Percentiles rank a stretch among this genome's conserved stretches.
Evolutionary conservation across 2,329 filamentous ascomycete species (phyloP).

Genomic region (Botrytis sinoallii): DNA sequence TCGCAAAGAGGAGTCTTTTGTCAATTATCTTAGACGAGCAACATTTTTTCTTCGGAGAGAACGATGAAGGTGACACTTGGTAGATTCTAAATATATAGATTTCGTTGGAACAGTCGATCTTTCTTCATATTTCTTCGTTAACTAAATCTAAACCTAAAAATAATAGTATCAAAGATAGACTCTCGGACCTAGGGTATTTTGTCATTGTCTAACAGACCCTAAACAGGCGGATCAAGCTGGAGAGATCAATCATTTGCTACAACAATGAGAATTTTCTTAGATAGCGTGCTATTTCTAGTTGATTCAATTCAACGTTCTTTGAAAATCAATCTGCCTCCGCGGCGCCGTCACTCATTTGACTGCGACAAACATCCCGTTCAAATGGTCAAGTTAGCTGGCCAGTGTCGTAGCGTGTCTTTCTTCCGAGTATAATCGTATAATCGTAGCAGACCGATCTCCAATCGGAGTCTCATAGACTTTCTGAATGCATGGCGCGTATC

Average conservation of each 20-base stretch:
- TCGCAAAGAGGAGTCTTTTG: neutral
- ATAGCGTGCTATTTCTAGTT: neutral
- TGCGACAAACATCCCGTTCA: neutral
- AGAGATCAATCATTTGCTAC: neutral
- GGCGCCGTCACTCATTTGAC: neutral
- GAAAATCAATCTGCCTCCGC: neutral
- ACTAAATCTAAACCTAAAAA: neutral
- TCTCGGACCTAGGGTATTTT: neutral
- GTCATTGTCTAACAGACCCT: neutral
- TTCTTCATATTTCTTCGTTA: neutral
- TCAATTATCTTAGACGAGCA: neutral
- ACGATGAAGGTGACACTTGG: neutral
- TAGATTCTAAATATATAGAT: neutral
- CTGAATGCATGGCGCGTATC: neutral
- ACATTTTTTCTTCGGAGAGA: too few relatives aligned
- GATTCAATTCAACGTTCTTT: neutral
- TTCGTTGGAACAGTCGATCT: neutral
- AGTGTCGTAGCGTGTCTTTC: neutral
- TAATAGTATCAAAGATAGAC: neutral
- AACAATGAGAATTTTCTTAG: neutral
- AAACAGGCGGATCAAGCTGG: neutral
- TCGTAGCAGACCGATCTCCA: neutral
- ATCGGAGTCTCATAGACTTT: neutral
- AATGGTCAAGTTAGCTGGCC: neutral
- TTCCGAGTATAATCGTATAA: neutral